Evolutionary conservation across 305 asterid genomes (phyloP), one percentile per base, ranked within the genome.

Genomic region (Striga hermonthica): DNA sequence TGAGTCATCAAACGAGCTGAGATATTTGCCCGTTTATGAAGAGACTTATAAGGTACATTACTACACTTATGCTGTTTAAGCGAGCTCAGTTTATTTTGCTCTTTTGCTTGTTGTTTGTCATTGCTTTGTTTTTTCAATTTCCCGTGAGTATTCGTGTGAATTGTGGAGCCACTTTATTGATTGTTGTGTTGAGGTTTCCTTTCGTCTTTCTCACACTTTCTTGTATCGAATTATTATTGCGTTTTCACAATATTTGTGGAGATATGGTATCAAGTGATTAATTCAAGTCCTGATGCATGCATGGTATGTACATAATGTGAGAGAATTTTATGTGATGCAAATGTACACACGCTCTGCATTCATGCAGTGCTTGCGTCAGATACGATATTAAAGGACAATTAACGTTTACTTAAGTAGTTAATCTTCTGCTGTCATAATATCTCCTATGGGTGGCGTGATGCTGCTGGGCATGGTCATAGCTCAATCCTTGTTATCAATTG

Each of bases 1-100:
- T 60, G 96, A 94, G 73, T 88, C 99, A 11, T 78, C 95, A 4
- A 71, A 83, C 49, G 99, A 94, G 81, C 90, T 94, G 57, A 96
- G 96, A 15, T 94, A 86, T 71, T 78, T 94, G 78, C 99, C 99
- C 71, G 98, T 94, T 75, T 94, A 82, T 80, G 99, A 94, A 85
- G 97, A 94, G 81, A 90, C 99, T 10, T 94, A 90, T 48, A 94
- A 94, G 99, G 99, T 86, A 84, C 60, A 7, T 12, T 34, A 47
- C 48, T 49, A 59, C 69, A 59, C 31, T 0, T 22, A 2, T 22
- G 31, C 2, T 22, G 65, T 67, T 61, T 13, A 11, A 36, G n/a
- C 63, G 13, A 54, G 54, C 43, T 59, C 35, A 60, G 15, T 62
- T 41, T n/a, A 48, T n/a, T 48, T 48, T n/a, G 45, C 39, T 53